A percentile compares a stretch with the other conserved stretches of the same genome.
Conservation (phyloP, 2,329 filamentous ascomycete species). For the Trichoderma gracile region DNA sequence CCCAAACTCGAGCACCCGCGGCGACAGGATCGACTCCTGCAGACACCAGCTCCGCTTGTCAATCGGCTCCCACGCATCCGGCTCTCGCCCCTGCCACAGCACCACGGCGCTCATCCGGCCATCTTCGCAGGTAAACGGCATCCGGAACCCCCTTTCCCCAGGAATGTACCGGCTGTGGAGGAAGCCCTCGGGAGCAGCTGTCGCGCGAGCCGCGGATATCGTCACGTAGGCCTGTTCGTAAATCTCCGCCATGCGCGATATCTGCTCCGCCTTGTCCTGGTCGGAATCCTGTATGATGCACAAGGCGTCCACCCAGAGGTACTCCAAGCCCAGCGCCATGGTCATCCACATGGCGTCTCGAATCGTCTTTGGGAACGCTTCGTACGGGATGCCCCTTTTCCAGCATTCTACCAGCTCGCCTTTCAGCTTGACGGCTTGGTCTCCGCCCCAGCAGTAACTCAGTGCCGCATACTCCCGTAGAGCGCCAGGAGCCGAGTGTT, state of each 20-base stretch:
- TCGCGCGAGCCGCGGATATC: not conserved
- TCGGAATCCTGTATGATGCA: slow-evolving; percentile 20
- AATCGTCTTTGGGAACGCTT: not conserved
- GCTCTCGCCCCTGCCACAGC: slow-evolving; percentile 7
- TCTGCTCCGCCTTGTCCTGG: slow-evolving; percentile 12
- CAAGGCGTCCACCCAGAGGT: slow-evolving; percentile 12
- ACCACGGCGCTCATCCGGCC: not conserved
- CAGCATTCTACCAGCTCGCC: not conserved
- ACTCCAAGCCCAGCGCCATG: not conserved
- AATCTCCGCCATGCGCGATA: slow-evolving; percentile 7
- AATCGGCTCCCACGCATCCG: slow-evolving; percentile 12
- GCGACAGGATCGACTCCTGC: slow-evolving; percentile 14
- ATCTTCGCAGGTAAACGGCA: slow-evolving; percentile 7
- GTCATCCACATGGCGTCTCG: not conserved
- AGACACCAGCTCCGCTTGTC: slow-evolving; percentile 17
- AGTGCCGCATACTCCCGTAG: not conserved
- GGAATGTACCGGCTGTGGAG: slow-evolving; percentile 7
- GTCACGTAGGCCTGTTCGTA: slow-evolving; percentile 10
- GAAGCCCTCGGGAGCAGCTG: not conserved
- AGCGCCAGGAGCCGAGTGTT: not conserved
- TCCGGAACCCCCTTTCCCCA: not conserved
- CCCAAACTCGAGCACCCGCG: slow-evolving; percentile 6
- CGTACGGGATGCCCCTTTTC: not conserved
- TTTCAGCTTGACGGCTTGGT: not conserved
- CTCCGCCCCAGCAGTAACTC: slow-evolving; percentile 14